phyloP scores from a whole-genome alignment of 306 rosid species.

The Castanea mollissima region DNA sequence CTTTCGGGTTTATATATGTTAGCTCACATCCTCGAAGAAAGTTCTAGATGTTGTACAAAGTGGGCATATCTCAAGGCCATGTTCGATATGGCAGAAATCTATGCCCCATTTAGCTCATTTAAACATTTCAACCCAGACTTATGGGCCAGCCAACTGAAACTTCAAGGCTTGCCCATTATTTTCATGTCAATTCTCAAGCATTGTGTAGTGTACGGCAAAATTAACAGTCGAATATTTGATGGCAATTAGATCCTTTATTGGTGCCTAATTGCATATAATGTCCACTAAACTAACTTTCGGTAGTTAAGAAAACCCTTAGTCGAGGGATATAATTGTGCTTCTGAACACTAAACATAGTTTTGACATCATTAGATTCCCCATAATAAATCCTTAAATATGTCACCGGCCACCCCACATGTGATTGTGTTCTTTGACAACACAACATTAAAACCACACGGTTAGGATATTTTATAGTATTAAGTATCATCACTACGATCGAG shows the following conservation, averaged over 20 bases:
- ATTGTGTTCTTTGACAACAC: background rate
- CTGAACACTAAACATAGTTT: slow-evolving; percentile 16
- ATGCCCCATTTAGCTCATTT: background rate
- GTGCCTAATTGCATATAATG: background rate
- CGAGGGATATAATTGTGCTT: slow-evolving; percentile 7
- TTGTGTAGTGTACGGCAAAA: background rate
- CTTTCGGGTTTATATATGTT: no score
- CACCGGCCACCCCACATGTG: slow-evolving; percentile 15
- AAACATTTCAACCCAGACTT: no score
- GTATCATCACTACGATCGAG: slow-evolving; percentile 29
- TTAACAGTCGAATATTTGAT: background rate
- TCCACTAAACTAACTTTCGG: background rate
- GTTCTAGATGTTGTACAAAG: background rate
- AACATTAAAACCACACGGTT: slow-evolving; percentile 21
- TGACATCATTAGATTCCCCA: slow-evolving; percentile 39
- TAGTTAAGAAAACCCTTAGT: background rate
- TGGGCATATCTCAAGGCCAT: background rate
- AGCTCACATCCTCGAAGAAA: no score
- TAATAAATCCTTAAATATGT: slow-evolving; percentile 19
- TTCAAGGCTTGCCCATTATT: background rate
- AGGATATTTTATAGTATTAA: slow-evolving; percentile 35
- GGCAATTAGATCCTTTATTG: background rate
- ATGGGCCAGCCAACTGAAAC: no score
- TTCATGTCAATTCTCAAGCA: background rate
- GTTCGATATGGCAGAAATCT: background rate